Evolutionary conservation across 495 filamentous ascomycete genomes (phyloP).

Genomic region (Penicillium ochrochloron): DNA sequence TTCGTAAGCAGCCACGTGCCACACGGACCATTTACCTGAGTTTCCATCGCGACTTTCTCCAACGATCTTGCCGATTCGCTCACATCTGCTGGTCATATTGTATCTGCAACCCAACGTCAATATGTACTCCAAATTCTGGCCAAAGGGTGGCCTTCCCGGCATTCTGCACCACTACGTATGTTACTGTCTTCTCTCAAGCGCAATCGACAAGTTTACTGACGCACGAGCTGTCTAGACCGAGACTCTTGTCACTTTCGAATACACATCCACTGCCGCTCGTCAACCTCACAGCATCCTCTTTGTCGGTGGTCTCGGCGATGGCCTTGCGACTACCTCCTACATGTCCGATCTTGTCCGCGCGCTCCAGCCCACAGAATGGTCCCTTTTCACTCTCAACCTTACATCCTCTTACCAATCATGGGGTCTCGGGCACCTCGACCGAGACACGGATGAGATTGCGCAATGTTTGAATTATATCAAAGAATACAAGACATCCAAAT

Average conservation of each 20-base stretch:
- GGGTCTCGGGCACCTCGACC: slow-evolving; percentile 67
- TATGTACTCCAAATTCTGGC: slow-evolving; percentile 58
- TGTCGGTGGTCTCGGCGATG: slow-evolving; percentile 81
- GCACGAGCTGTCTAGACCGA: slow-evolving; percentile 39
- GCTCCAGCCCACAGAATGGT: slow-evolving; percentile 63
- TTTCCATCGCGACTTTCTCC: background rate
- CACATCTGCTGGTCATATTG: background rate
- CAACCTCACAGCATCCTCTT: slow-evolving; percentile 74
- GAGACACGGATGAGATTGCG: slow-evolving; percentile 77
- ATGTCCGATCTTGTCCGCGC: slow-evolving; percentile 52
- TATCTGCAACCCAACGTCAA: background rate
- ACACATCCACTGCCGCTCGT: slow-evolving; percentile 31
- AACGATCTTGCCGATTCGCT: background rate
- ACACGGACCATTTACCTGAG: background rate
- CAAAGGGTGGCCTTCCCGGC: slow-evolving; percentile 53
- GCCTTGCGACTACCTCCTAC: slow-evolving; percentile 70
- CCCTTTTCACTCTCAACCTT: slow-evolving; percentile 65
- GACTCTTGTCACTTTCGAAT: slow-evolving; percentile 53
- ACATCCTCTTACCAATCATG: slow-evolving; percentile 71
- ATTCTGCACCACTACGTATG: slow-evolving; percentile 61
- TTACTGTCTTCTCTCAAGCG: slow-evolving; percentile 8
- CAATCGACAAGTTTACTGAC: background rate
- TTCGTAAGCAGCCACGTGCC: slow-evolving; percentile 4
- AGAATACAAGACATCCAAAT: slow-evolving; percentile 42
- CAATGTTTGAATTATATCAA: slow-evolving; percentile 73